Evolutionary conservation across 2,329 filamentous ascomycete genomes (phyloP).

Genomic region (Aspergillus carbonarius): DNA sequence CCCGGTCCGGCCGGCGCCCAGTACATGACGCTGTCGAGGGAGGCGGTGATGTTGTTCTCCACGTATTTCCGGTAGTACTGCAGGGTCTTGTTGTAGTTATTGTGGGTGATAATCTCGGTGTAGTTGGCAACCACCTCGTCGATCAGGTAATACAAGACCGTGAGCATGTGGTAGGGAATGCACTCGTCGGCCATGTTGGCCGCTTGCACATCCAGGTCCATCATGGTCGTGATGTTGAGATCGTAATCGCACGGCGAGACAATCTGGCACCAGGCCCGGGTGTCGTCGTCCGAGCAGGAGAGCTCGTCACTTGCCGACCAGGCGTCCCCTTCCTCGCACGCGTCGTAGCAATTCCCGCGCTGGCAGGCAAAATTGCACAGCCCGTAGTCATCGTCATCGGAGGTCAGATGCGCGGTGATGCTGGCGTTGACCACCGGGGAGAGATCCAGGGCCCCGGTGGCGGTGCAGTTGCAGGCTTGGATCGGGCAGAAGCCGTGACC

Average conservation of each 20-base stretch:
- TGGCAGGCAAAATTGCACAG: background rate
- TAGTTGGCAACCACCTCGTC: background rate
- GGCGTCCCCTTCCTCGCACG: background rate
- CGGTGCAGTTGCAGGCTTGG: background rate
- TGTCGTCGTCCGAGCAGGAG: background rate
- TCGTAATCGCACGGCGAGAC: background rate
- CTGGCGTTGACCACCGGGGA: background rate
- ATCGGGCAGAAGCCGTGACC: background rate
- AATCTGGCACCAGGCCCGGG: background rate
- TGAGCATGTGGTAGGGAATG: background rate
- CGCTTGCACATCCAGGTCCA: background rate
- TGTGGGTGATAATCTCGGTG: background rate
- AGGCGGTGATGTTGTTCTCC: background rate
- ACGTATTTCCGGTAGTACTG: background rate
- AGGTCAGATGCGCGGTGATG: background rate
- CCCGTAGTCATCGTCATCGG: background rate
- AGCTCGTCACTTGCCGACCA: background rate
- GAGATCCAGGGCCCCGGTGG: background rate
- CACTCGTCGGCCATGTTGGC: background rate
- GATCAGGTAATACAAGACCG: background rate
- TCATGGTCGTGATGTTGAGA: background rate
- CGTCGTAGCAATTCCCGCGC: background rate
- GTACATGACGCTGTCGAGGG: background rate
- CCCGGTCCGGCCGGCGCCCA: background rate
- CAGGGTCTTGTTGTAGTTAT: background rate